Base-by-base conservation (phyloP, 2,329 filamentous ascomycete genomes). In the Cladorrhinum sp. region DNA sequence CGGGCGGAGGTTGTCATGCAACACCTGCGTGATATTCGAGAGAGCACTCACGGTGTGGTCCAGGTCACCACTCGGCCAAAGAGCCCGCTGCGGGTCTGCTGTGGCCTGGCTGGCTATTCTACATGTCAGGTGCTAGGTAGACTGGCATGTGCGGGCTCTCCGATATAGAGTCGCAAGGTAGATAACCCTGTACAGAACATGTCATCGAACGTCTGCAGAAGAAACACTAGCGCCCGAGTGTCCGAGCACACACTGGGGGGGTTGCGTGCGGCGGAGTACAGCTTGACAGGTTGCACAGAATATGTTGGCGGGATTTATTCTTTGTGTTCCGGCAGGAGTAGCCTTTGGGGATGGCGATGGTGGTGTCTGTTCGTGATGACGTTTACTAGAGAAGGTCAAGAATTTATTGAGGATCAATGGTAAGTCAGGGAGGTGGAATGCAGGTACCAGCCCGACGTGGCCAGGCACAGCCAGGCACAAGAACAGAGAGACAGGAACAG, bases 1-100 rank as follows among this genome's bases (percentile, higher is more conserved):
- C 55, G 62, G 70, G 73, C 69, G 66, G 68, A 68, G 68, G 64
- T 76, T 73, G 72, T 80, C 68, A 80, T 80, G 78, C 77, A 70
- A 62, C 63, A 18, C 23, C 24, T 41, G 24, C 16, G 16, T 25
- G 16, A 38, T 41, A 53, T n/a, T 51, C 18, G 23, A 49, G 45
- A 29, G 25, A 29, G 38, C 57, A 36, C 41, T 54, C 53, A 41
- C 55, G 24, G n/a, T 55, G 41, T 29, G 55, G 48, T 55, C 41
- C 18, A 18, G 22, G 9, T 36, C 32, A 13, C 32, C 32, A n/a
- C 32, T 36, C n/a, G 41, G 49, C 27, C 23, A 41, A 20, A 18
- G 55, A 27, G 36, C 25, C 48, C 52, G 13, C 51, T 7, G 54
- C 55, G 51, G 38, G 51, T 24, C 57, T 64, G 54, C 57, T 70